Evolutionary conservation across 2,329 filamentous ascomycete genomes (phyloP), one percentile per base, ranked within the genome.

Genomic region (Tolypocladium capitatum): DNA sequence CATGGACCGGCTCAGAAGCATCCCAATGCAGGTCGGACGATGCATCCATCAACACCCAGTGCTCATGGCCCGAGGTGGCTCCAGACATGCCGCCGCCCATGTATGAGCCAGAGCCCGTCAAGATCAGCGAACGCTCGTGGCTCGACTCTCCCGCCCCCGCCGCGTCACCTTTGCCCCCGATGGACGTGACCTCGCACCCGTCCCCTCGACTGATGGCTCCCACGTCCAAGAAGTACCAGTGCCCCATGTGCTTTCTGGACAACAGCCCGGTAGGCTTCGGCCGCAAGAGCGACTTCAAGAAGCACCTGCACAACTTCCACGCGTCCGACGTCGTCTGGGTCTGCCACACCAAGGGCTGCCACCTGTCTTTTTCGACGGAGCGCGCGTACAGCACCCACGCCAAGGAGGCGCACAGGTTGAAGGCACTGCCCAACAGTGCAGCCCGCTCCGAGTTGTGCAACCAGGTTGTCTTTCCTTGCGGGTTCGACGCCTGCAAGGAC

Each of bases 241-340:
- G 68, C 53, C 68, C 68, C 28, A 68, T 71, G 59, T 71, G 68
- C 56, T 69, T 67, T 50, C 55, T 70, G 38, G 67, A 71, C 56
- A 67, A 66, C 57, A 70, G 69, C 52, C 63, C 63, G 16, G 68
- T 71, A 24, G 68, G 68, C 33, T 71, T 71, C 45, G 68, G 68
- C 33, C 64, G 68, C 49, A 71, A 71, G 58, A 70, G 67, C 54
- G 68, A 71, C 53, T 70, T 71, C 55, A 71, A 71, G 61, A 71
- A 71, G 60, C 68, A 71, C 52, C 58, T 71, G n/a, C 67, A 70
- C 59, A 69, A 69, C 56, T 71, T 71, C 52, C 69, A 71, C 52
- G 66, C 67, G 34, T 61, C 64, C 43, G 67, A 71, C 51, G 60
- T 65, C 33, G 60, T 64, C 35, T 71, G 68, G 69, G 58, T 68